Evolutionary conservation across 768 basidiomycete genomes (phyloP).

Genomic region (Strobilomyces confusus): DNA sequence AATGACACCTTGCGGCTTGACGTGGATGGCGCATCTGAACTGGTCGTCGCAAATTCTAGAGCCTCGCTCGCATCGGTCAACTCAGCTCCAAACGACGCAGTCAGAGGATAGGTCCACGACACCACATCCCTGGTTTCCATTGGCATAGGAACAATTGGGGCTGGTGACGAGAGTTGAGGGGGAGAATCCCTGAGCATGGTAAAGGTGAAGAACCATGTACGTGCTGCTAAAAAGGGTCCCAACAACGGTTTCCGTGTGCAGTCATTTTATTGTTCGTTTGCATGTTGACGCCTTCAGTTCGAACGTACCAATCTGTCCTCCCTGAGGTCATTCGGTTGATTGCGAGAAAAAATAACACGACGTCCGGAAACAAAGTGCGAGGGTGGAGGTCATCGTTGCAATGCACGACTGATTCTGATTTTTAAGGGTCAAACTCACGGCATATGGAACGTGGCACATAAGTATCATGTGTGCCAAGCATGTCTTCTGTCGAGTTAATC

Average conservation of each 20-base stretch:
- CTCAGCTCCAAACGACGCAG: constrained; percentile 59
- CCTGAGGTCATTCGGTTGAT: constrained; percentile 57
- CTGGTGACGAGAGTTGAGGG: constrained; percentile 51
- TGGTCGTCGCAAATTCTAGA: constrained; percentile 61
- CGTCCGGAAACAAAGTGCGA: not conserved
- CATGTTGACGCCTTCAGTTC: constrained; percentile 79
- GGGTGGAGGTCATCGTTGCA: constrained; percentile 1
- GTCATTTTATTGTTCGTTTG: constrained; percentile 65
- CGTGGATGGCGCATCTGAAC: constrained; percentile 48
- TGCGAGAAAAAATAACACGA: constrained; percentile 9
- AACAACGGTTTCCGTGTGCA: constrained; percentile 64
- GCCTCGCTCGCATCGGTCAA: constrained; percentile 70
- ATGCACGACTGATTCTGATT: not conserved
- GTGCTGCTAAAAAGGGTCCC: constrained; percentile 15
- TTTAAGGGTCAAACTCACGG: constrained; percentile 41
- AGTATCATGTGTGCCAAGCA: too few species aligned
- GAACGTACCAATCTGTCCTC: constrained; percentile 76
- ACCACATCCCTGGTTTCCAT: constrained; percentile 63
- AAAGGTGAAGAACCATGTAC: not conserved
- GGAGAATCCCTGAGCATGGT: constrained; percentile 39
- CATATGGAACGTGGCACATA: constrained; percentile 62
- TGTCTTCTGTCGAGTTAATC: too few species aligned
- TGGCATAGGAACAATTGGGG: constrained; percentile 59
- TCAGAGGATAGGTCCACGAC: constrained; percentile 51
- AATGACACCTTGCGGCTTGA: not conserved